Evolutionary conservation across 305 asterid species (phyloP), one percentile per base, ranked within the genome.

Genomic region (Fraxinus paxiana): DNA sequence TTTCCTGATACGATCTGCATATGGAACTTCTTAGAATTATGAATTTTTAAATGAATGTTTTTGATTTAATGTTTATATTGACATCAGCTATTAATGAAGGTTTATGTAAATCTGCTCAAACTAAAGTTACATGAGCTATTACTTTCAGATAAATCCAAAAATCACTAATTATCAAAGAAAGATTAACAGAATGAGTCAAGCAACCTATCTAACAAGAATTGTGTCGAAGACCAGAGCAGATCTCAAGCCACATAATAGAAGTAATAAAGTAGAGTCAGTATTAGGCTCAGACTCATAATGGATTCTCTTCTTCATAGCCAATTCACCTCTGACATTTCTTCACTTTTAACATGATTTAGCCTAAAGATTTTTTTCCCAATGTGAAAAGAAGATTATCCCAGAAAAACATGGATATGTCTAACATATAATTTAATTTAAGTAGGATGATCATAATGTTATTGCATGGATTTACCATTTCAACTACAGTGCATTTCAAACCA

Each of bases 1-100:
- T 90, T 87, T 89, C 90, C 90, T 86, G 86, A 95, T 84, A 87
- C 90, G 89, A 83, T 90, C 98, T 95, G 92, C 71, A 84, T 82
- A 43, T 75, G 83, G 79, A 81, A 82, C 59, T 79, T 73, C 56
- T 81, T 79, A 82, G 61, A 78, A 85, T 75, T 81, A 81, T 71
- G 61, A 72, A 76, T 28, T 26, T 26, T 8, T 5, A 12, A 76
- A 65, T 61, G 24, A 69, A 33, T 1, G 17, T 2, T 10, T 12
- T 24, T 7, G 75, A 65, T 73, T 34, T 77, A 76, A 70, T 31
- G 17, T 20, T 24, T 1, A 56, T 63, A 63, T 73, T 41, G n/a
- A 77, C 41, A 59, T 67, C 7, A 3, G 20, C 24, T 65, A 35
- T 31, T 28, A 83, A 56, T 51, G 30, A 83, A 54, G 31, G 31